Percentiles rank a stretch among this genome's conserved stretches.
phyloP scores from a whole-genome alignment of 805 yeast genomes.

The Kodamaea lidongshanica region DNA sequence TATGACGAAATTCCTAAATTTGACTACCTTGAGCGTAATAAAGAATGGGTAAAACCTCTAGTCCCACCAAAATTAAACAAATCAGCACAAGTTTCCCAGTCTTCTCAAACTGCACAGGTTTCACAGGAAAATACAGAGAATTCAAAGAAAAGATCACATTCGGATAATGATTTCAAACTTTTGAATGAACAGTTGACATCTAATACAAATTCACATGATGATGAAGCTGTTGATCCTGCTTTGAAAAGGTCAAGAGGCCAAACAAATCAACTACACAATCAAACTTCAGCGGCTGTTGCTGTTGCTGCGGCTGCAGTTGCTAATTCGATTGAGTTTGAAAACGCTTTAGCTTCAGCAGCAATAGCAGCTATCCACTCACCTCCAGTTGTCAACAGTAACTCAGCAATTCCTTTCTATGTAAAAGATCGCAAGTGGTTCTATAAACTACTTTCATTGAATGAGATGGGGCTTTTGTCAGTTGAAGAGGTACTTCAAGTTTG shows the following conservation, averaged over 20 bases:
- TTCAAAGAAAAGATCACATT: conserved; percentile 12
- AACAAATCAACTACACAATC: conserved; percentile 8
- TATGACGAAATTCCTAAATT: conserved; percentile 29
- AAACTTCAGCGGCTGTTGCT: conserved; percentile 6
- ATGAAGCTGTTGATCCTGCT: conserved; percentile 26
- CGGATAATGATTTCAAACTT: conserved; percentile 8
- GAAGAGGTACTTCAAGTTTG: conserved; percentile 29
- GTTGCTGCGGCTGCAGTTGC: conserved; percentile 4
- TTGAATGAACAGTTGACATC: conserved; percentile 7
- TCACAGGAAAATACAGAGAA: conserved; percentile 2
- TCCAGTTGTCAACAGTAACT: conserved; percentile 18
- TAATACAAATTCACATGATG: conserved; percentile 12
- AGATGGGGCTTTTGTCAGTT: conserved; percentile 19
- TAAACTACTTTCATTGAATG: conserved; percentile 24
- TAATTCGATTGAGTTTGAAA: conserved; percentile 17
- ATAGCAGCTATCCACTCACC: conserved; percentile 29
- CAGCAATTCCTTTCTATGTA: conserved; percentile 23
- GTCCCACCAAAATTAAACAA: conserved; percentile 13
- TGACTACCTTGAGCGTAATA: conserved; percentile 24
- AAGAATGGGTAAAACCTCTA: conserved; percentile 23
- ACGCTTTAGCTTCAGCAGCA: conserved; percentile 25
- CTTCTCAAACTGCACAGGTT: conserved; percentile 6
- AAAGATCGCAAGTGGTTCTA: conserved; percentile 35
- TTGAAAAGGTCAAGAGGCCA: conserved; percentile 19
- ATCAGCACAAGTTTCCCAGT: conserved; percentile 9